Evolutionary conservation across 495 filamentous ascomycete genomes (phyloP), one percentile per base, ranked within the genome.

Genomic region (Penicillium maclennaniae): DNA sequence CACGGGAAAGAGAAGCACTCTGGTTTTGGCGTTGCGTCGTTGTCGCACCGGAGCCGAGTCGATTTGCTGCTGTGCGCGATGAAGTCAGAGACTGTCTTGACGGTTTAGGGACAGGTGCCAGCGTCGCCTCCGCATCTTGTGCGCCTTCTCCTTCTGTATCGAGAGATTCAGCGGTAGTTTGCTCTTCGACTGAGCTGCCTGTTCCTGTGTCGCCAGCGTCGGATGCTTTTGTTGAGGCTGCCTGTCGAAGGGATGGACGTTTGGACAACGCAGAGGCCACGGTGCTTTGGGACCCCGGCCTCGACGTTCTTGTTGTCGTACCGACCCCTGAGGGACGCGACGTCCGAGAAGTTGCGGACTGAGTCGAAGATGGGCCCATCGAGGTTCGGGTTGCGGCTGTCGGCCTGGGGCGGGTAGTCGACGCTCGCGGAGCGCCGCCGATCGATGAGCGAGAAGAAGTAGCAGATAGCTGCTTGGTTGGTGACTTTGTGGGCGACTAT

Each of bases 401-500:
- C 27, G 79, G 69, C 19, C 86, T 80, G 43, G 83, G 57, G 53
- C 79, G 85, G 8, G 70, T 56, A 34, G 59, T 72, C 54, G 76
- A 63, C 12, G 72, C 65, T 26, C 68, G 72, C 19, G 69, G 80
- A 34, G 75, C 78, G 36, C 82, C 87, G 50, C 86, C 69, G 16
- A 66, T 51, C 1, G 73, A 73, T 2, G 70, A 59, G 38, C 68
- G 66, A 43, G 73, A 79, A 6, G 86, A 85, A 21, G 75, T 72
- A 3, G 76, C 61, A 2, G 80, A 75, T 9, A 89, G 68, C 54
- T 89, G 87, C 64, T 95, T 92, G 9, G 87, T 90, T 7, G 89
- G 88, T 5, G 87, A 89, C 61, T 88, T 90, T 0, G 81, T 84
- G 6, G 89, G 88, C 26, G 87, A 89, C 86, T 90, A 57, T 34